These are phyloP conservation scores for Blepharisma japonicum DNA, from an alignment of 73 alveolate genomes.

Conservation along the genomic window DNA sequence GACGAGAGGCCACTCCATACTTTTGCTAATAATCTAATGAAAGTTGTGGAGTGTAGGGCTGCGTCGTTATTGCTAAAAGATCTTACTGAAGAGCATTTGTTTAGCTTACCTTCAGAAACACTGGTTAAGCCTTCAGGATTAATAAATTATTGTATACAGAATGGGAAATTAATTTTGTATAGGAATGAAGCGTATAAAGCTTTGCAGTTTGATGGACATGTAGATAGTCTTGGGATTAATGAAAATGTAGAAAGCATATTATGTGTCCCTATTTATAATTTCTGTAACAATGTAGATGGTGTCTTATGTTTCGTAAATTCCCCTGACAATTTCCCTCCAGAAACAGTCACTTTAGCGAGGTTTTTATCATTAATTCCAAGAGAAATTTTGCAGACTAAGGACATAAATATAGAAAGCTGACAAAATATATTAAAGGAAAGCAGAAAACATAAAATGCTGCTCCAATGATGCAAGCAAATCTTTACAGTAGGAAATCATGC, in stretches of 20 bases:
- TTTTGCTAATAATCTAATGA: not conserved
- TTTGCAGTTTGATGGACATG: not conserved
- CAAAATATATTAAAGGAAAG: not conserved
- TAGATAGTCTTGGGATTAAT: not conserved
- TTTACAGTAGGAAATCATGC: not conserved
- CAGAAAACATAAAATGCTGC: conserved; percentile 9
- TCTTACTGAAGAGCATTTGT: not conserved
- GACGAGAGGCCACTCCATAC: not conserved
- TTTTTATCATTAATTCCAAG: not conserved
- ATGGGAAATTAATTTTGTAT: not conserved
- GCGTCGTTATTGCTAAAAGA: not conserved
- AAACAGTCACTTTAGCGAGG: not conserved
- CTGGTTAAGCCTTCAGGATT: not conserved
- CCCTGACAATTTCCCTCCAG: not conserved
- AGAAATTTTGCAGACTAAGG: not conserved
- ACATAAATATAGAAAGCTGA: not conserved
- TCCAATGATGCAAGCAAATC: not conserved
- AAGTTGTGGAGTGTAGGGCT: not conserved
- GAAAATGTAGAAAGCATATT: not conserved
- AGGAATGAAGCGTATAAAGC: not conserved
- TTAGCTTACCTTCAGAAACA: not conserved
- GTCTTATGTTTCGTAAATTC: not conserved
- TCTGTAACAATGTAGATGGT: not conserved
- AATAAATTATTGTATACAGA: not conserved
- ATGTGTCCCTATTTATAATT: not conserved